These are phyloP conservation scores for Carex parvula DNA, from an alignment of 176 grass and related monocot species.

Conservation along the genomic window DNA sequence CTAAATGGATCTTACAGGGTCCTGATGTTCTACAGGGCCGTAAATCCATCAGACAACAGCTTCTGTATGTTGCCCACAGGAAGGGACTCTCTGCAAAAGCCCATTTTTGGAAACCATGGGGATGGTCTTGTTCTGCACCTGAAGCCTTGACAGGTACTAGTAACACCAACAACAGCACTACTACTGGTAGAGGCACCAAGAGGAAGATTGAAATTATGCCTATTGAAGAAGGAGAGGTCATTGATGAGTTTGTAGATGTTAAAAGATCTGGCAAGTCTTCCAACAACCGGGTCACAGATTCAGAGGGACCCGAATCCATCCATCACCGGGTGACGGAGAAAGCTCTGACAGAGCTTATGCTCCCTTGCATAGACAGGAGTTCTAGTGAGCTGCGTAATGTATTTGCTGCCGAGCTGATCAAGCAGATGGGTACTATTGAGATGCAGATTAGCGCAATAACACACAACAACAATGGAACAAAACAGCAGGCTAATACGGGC, in stretches of 20 bases:
- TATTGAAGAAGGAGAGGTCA: conserved; percentile 94
- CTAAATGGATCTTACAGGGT: conserved; percentile 96
- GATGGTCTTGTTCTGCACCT: conserved; percentile 56
- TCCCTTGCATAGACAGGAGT: conserved; percentile 93
- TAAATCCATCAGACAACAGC: conserved; percentile 93
- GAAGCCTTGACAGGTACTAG: conserved; percentile 32
- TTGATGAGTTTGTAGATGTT: conserved; percentile 74
- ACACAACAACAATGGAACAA: conserved; percentile 55
- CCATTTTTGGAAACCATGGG: conserved; percentile 97
- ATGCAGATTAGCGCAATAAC: conserved; percentile 56
- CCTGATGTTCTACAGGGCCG: conserved; percentile 78
- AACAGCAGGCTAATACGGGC: conserved; percentile 63
- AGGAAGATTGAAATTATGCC: conserved; percentile 73
- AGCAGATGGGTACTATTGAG: conserved; percentile 88
- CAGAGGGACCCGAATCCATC: conserved; percentile 49
- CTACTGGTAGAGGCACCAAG: conserved; percentile 50
- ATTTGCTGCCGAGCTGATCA: conserved; percentile 83
- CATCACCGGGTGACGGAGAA: conserved; percentile 81
- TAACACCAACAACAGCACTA: neutral
- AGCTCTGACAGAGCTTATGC: conserved; percentile 84
- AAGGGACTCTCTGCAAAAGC: conserved; percentile 59
- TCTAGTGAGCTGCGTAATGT: conserved; percentile 62
- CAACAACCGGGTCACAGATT: conserved; percentile 40
- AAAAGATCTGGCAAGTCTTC: conserved; percentile 58
- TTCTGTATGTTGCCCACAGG: conserved; percentile 67